Conservation (phyloP, 371 early-diverging fungal genomes). For the Saksenaea oblongispora region DNA sequence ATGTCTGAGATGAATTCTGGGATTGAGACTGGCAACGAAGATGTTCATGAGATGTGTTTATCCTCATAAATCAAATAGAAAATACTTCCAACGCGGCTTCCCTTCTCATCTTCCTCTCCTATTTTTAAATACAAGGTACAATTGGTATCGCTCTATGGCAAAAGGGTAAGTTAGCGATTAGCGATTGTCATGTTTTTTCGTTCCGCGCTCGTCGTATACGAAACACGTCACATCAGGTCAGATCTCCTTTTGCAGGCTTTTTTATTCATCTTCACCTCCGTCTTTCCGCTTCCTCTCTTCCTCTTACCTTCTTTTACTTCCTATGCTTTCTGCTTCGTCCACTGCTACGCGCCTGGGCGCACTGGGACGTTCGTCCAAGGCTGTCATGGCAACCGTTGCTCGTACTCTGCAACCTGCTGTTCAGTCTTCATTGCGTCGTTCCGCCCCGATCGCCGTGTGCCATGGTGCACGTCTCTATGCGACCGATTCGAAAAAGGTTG, state of each 20-base stretch:
- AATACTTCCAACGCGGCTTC: too few relatives aligned
- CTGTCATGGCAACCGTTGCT: background rate
- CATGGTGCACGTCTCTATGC: conserved; percentile 17
- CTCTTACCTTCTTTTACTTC: background rate
- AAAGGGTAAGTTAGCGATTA: too few relatives aligned
- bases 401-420: conserved; percentile 2
- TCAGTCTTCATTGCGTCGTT: background rate
- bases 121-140: too few relatives aligned
- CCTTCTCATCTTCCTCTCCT: too few relatives aligned
- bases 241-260: conserved; percentile 6
- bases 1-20: too few relatives aligned
- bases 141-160: background rate
- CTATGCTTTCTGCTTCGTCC: conserved; percentile 16
- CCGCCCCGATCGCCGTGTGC: background rate
- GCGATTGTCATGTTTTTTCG: too few relatives aligned
- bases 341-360: conserved; percentile 12
- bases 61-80: too few relatives aligned
- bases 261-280: background rate
- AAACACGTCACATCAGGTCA: conserved; percentile 5
- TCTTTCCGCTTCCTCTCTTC: conserved; percentile 10
- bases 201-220: too few relatives aligned
- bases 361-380: conserved; percentile 12
- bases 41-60: too few relatives aligned
- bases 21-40: too few relatives aligned
- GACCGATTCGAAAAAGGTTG: conserved; percentile 14